Evolutionary conservation across 2,329 filamentous ascomycete genomes (phyloP), one percentile per base, ranked within the genome.

Genomic region (Mycogone perniciosa): DNA sequence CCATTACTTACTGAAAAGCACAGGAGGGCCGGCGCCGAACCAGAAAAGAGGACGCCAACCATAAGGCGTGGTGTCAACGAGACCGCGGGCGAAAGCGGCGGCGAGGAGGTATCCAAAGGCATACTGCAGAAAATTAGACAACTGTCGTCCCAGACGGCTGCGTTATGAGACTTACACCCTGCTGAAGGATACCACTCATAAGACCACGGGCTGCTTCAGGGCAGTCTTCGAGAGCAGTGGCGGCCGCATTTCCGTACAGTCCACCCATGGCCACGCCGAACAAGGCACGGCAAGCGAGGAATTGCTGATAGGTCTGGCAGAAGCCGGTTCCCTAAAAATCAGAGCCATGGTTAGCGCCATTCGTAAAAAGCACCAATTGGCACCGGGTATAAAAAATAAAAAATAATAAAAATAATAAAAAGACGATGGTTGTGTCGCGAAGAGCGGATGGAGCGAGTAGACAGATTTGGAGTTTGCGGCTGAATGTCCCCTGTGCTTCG

Each of bases 41-140:
- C 90, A 96, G 74, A 84, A 95, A 0, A 95, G 74, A 0, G 89
- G 88, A 6, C 90, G 77, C 90, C 90, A 96, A 47, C 78, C 83
- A 63, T 95, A 85, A 1, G 81, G 67, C 0, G 89, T 92, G 1
- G 89, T 93, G 66, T 87, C 72, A 45, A 91, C 81, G 6, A 93
- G 76, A 4, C 76, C 88, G 6, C 82, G 74, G 8, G 80, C 68
- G 57, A 87, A 82, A 10, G 79, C 78, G 0, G 77, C 69, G 2
- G 74, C 75, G 8, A 81, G 69, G 1, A 87, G 75, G 62, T 90
- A 91, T 9, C 87, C 77, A 47, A 79, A 74, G 1, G 68, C 86
- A 71, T 74, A 89, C 68, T 73, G 43, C 1, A 31, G 7, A 7
- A 33, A 26, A 30, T 57, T 38, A 58, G 57, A 13, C 38, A 38